Conservation (phyloP, 257 asterid species). For the Hygrophila difformis region DNA sequence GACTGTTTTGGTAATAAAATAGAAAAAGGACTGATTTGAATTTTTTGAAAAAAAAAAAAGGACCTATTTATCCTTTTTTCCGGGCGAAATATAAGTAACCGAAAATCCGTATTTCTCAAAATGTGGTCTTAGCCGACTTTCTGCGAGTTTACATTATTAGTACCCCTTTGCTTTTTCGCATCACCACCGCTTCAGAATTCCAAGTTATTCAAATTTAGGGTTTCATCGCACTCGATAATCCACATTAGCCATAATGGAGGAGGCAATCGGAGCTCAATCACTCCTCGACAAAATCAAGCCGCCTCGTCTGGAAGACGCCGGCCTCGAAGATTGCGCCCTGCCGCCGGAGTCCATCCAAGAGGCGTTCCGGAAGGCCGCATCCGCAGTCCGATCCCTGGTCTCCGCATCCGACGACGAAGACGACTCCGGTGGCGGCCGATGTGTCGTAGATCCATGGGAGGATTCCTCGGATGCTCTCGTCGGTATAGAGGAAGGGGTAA, state of each 20-base stretch:
- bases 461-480: constrained; percentile 46
- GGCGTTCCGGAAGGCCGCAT: constrained; percentile 80
- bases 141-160: no score
- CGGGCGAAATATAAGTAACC: no score
- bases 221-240: no score
- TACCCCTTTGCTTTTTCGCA: no score
- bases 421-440: constrained; percentile 29
- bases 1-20: no score
- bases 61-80: no score
- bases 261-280: constrained; percentile 29
- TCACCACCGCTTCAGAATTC: no score
- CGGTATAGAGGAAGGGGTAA: constrained; percentile 34
- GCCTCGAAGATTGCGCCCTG: constrained; percentile 87
- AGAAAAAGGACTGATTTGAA: no score
- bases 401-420: constrained; percentile 37
- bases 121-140: no score
- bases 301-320: constrained; percentile 86
- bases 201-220: no score
- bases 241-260: constrained; percentile 56
- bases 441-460: constrained; percentile 55
- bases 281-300: constrained; percentile 46
- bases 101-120: no score
- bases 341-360: constrained; percentile 71
- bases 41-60: no score
- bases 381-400: constrained; percentile 50